Evolutionary conservation across 148 eudicot species (phyloP), one percentile per base, ranked within the genome.

Genomic region (Selenicereus undatus): DNA sequence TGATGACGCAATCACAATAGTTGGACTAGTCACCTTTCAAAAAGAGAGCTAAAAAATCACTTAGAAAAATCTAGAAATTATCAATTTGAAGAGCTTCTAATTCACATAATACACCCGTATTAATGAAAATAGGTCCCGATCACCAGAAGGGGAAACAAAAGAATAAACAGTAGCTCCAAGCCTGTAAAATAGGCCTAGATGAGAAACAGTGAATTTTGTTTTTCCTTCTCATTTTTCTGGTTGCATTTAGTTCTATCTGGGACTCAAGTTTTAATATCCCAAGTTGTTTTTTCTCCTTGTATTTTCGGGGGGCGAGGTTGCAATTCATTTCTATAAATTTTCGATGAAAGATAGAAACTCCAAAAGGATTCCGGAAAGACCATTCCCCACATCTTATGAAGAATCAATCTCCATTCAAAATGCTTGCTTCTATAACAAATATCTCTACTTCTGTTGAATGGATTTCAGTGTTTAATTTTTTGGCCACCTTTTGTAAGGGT

Each of bases 1-100:
- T 32, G 73, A 45, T 43, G 78, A 85, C n/a, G 68, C 68, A 62
- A 62, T 62, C 5, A 62, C 16, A 58, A 8, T 39, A 62, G n/a
- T 24, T 62, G 68, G 66, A 62, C 7, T n/a, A 62, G 68, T 62
- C 29, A n/a, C 11, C 43, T 39, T 39, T 39, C 43, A 39, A 39
- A 39, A 39, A 56, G 62, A 18, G 22, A 20, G 62, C 62, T 56
- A 17, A 21, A 21, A 56, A 17, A 56, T 3, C 43, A 4, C 43
- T 1, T 39, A 39, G 8, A 0, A 39, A 39, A 39, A 39, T 39
- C 43, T 39, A 39, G 43, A 39, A 7, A 7, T 7, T 39, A 39
- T 7, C 43, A n/a, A 26, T 8, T 62, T 62, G 27, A 22, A 3
- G 27, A 62, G 11, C 68, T 62, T n/a, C 68, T 17, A n/a, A n/a